A percentile compares a stretch with the other conserved stretches of the same genome.
Evolutionary conservation across 768 basidiomycete species (phyloP).

Genomic region (Amanita pallidorosea): DNA sequence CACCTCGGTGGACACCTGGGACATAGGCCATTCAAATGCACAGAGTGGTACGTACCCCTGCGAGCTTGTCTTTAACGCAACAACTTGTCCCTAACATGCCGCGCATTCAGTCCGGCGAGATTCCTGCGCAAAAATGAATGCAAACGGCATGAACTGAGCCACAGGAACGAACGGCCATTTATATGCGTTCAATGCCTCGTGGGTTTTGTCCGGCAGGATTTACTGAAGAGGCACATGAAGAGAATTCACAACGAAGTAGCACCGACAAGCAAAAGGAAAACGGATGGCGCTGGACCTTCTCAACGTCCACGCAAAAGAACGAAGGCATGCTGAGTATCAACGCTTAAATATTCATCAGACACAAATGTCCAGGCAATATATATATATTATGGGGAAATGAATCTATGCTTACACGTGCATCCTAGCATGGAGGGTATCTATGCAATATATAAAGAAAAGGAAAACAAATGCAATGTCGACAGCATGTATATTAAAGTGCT

Average conservation of each 20-base stretch:
- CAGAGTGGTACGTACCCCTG: constrained; percentile 42
- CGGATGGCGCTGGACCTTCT: background rate
- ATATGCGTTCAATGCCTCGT: constrained; percentile 44
- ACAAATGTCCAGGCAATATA: background rate
- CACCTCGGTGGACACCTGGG: constrained; percentile 67
- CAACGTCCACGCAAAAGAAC: background rate
- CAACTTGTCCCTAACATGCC: background rate
- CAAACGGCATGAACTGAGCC: constrained; percentile 63
- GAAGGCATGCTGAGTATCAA: background rate
- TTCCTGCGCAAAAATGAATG: constrained; percentile 72
- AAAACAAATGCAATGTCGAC: constrained; percentile 3
- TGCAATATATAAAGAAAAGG: background rate
- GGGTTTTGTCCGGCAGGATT: constrained; percentile 57
- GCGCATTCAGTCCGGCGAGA: constrained; percentile 35
- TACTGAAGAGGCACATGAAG: constrained; percentile 55
- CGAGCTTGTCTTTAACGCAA: background rate
- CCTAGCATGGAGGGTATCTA: constrained; percentile 2
- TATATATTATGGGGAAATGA: constrained; percentile 1
- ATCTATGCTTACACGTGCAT: constrained; percentile 4
- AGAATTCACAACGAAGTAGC: constrained; percentile 35
- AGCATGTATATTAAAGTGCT: background rate
- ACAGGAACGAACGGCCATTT: constrained; percentile 49
- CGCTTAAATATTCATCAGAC: background rate
- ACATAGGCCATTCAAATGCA: constrained; percentile 54
- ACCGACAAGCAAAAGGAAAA: background rate